These are phyloP conservation scores for Lycium ferocissimum DNA, from an alignment of 257 asterid species.

Conservation along the genomic window DNA sequence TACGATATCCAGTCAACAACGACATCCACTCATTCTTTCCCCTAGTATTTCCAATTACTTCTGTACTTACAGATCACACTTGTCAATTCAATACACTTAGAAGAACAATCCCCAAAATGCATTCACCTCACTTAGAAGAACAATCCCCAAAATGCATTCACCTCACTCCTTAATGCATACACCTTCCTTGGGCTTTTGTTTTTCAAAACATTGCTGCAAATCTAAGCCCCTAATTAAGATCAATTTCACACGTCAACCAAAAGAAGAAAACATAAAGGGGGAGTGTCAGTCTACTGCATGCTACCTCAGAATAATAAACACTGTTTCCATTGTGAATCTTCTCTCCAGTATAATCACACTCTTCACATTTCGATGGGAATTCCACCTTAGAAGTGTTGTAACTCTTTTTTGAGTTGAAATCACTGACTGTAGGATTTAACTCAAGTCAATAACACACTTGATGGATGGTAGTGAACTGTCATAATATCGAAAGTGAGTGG, in stretches of 20 bases:
- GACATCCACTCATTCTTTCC: neutral
- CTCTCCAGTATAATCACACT: conserved; percentile 5
- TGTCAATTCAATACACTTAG: conserved; percentile 10
- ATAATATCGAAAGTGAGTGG: neutral
- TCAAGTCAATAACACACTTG: neutral
- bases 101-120: neutral
- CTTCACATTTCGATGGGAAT: neutral
- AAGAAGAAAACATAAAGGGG: neutral
- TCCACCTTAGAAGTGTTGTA: conserved; percentile 1
- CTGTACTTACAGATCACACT: neutral
- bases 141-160: neutral
- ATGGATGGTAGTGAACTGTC: neutral
- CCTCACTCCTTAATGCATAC: neutral
- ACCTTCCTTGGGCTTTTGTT: conserved; percentile 14
- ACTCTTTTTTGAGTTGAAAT: conserved; percentile 1
- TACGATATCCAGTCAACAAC: conserved; percentile 7
- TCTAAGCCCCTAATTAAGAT: neutral
- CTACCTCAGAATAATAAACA: conserved; percentile 13
- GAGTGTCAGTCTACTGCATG: neutral
- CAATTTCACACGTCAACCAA: neutral
- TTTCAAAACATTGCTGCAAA: conserved; percentile 10
- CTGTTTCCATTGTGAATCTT: neutral
- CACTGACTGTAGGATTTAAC: neutral
- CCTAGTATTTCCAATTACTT: neutral
- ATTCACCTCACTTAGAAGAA: neutral